phyloP scores from a whole-genome alignment of 176 grass and related monocot genomes.

The Themeda triandra region DNA sequence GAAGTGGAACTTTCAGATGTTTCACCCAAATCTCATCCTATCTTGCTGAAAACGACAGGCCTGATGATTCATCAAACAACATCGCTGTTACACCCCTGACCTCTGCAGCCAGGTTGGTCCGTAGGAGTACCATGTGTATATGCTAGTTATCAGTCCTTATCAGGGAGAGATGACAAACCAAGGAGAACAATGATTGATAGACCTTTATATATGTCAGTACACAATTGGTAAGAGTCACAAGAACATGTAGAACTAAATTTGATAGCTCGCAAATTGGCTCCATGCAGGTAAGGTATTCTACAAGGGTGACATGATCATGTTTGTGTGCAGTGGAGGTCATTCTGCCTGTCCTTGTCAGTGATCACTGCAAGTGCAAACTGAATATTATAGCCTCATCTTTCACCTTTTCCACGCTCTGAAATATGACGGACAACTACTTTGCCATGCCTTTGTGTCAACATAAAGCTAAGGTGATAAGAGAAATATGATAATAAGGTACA shows the following conservation, averaged over 20 bases:
- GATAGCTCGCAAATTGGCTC: background rate
- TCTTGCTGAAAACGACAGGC: conserved; percentile 15
- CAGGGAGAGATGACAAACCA: background rate
- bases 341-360: conserved; percentile 35
- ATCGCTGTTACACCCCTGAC: conserved; percentile 13
- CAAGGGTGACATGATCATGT: conserved; percentile 7
- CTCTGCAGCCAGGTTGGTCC: background rate
- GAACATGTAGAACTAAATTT: conserved; percentile 18
- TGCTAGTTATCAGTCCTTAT: conserved; percentile 4
- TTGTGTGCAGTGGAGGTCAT: background rate
- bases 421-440: conserved; percentile 13
- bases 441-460: conserved; percentile 34
- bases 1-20: conserved; percentile 19
- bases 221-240: conserved; percentile 5
- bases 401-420: conserved; percentile 26
- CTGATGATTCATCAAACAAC: background rate
- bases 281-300: conserved; percentile 1
- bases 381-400: conserved; percentile 37
- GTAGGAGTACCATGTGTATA: background rate
- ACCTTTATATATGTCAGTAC: conserved; percentile 23
- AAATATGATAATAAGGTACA: background rate
- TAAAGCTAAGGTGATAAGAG: conserved; percentile 35
- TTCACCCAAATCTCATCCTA: conserved; percentile 41
- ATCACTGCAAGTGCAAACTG: conserved; percentile 29
- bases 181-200: conserved; percentile 11